phyloP scores from a whole-genome alignment of 108 stramenopile species.

The Asterionellopsis glacialis region DNA sequence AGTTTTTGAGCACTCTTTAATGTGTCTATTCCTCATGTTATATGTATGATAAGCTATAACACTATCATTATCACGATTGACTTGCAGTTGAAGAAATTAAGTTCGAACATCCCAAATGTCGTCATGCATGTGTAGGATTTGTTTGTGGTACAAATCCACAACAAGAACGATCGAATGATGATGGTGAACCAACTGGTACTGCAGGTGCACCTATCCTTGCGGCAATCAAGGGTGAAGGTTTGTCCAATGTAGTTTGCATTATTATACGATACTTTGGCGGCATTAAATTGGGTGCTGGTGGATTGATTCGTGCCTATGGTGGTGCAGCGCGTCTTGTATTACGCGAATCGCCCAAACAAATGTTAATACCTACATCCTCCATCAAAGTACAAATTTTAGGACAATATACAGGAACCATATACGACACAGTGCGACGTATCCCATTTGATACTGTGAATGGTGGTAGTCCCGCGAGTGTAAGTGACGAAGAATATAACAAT shows the following conservation, averaged over 20 bases:
- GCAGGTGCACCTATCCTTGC: slow-evolving; percentile 69
- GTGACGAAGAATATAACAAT: slow-evolving; percentile 40
- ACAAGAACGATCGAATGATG: slow-evolving; percentile 68
- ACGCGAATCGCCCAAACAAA: slow-evolving; percentile 40
- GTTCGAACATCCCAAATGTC: slow-evolving; percentile 68
- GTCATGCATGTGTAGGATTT: slow-evolving; percentile 79
- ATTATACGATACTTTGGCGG: slow-evolving; percentile 85
- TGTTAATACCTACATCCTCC: slow-evolving; percentile 42
- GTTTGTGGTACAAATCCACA: slow-evolving; percentile 16
- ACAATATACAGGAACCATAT: slow-evolving; percentile 34
- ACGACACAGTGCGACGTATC: slow-evolving; percentile 41
- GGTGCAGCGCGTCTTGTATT: slow-evolving; percentile 59
- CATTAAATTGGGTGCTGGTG: slow-evolving; percentile 81
- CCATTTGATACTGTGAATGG: slow-evolving; percentile 25
- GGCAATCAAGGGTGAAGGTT: slow-evolving; percentile 66
- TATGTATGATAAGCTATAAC: no score
- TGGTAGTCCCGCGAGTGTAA: slow-evolving; percentile 4
- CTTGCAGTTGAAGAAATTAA: slow-evolving; percentile 29
- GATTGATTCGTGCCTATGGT: slow-evolving; percentile 84
- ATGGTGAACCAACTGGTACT: slow-evolving; percentile 86
- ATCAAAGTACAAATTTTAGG: slow-evolving; percentile 21
- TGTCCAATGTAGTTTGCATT: slow-evolving; percentile 66
- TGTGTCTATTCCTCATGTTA: no score
- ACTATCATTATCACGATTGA: no score
- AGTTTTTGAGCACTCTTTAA: no score